These are phyloP conservation scores for Agrostemma githago DNA, from an alignment of 148 eudicot species.

Conservation along the genomic window DNA sequence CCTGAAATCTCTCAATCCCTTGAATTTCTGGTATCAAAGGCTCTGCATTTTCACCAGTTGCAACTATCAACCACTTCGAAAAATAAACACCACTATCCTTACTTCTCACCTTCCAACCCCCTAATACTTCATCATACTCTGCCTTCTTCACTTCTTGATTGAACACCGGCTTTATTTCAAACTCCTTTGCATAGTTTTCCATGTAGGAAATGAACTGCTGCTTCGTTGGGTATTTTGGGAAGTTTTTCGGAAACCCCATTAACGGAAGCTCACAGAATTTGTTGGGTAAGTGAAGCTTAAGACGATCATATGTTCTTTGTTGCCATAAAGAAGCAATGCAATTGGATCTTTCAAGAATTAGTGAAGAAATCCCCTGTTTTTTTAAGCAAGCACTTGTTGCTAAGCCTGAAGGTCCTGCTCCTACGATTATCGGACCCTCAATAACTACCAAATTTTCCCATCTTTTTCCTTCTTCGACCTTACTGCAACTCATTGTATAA, in stretches of 20 bases:
- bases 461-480: constrained; percentile 21
- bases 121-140: constrained; percentile 29
- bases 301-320: constrained; percentile 65
- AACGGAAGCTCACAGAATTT: constrained; percentile 80
- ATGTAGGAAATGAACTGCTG: constrained; percentile 71
- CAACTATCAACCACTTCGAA: constrained; percentile 72
- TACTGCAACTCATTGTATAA: constrained; percentile 41
- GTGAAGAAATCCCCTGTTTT: constrained; percentile 47
- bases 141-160: constrained; percentile 50
- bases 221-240: constrained; percentile 77
- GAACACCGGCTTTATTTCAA: constrained; percentile 50
- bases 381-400: constrained; percentile 75
- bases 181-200: constrained; percentile 62
- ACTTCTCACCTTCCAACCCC: constrained; percentile 52
- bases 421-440: constrained; percentile 73
- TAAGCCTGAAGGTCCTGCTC: constrained; percentile 95
- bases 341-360: constrained; percentile 69
- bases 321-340: constrained; percentile 98
- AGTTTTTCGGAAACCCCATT: constrained; percentile 50
- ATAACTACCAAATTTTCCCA: constrained; percentile 21
- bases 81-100: constrained; percentile 28
- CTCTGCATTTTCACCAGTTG: constrained; percentile 95
- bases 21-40: constrained; percentile 63
- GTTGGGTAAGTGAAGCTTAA: constrained; percentile 84
- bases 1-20: constrained; percentile 62